phyloP scores from a whole-genome alignment of 2,329 filamentous ascomycete genomes.

The Trichoderma atroviride region DNA sequence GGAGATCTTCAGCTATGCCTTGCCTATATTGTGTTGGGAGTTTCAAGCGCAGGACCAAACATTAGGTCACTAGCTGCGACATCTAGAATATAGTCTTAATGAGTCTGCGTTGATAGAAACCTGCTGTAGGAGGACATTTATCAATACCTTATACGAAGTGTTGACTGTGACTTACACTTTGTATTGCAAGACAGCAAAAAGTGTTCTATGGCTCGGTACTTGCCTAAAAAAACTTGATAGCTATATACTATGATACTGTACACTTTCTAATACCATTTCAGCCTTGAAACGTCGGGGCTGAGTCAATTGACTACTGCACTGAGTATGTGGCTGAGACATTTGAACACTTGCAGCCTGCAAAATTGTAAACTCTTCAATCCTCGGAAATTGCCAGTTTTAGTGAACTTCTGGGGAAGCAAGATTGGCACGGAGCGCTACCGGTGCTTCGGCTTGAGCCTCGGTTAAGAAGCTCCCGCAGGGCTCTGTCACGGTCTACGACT shows the following conservation, averaged over 20 bases:
- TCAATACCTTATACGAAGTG: not conserved
- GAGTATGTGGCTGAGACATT: too few relatives aligned
- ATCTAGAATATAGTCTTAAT: not conserved
- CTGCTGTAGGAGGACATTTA: not conserved
- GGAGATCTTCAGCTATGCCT: conserved; percentile 9
- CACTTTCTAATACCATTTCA: too few relatives aligned
- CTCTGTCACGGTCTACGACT: not conserved
- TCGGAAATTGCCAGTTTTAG: not conserved
- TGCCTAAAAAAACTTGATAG: too few relatives aligned
- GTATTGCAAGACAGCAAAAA: too few relatives aligned
- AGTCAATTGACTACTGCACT: too few relatives aligned
- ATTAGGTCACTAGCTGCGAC: too few relatives aligned
- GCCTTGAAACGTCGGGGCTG: not conserved
- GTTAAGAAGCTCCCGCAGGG: not conserved
- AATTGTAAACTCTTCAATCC: too few relatives aligned
- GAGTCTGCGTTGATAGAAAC: not conserved
- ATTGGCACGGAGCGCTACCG: not conserved
- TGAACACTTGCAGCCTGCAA: too few relatives aligned
- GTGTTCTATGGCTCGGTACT: too few relatives aligned
- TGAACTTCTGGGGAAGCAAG: not conserved
- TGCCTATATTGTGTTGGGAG: too few relatives aligned
- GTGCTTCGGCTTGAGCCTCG: not conserved
- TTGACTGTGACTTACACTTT: not conserved
- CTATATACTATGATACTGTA: too few relatives aligned
- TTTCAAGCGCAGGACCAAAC: not conserved